These are phyloP conservation scores for Coemansia sp. DNA, from an alignment of 192 early-diverging fungal genomes.

Conservation along the genomic window DNA sequence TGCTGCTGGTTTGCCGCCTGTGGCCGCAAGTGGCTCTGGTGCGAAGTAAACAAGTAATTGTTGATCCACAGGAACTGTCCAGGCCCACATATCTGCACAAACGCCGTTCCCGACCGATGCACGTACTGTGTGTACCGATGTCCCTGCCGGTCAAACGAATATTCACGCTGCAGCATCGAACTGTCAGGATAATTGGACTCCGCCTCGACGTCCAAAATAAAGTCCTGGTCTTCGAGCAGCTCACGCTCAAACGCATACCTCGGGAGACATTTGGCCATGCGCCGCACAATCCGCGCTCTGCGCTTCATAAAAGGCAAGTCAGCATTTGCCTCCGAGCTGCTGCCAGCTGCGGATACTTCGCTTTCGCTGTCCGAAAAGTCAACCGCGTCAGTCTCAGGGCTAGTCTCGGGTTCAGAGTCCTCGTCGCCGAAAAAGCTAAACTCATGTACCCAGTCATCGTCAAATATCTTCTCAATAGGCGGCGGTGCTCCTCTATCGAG, in stretches of 20 bases:
- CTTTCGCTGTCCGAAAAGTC: constrained; percentile 9
- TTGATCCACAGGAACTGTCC: constrained; percentile 87
- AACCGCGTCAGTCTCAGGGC: background rate
- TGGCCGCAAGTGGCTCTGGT: constrained; percentile 29
- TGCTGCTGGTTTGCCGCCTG: constrained; percentile 7
- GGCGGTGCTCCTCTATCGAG: constrained; percentile 67
- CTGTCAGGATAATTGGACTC: constrained; percentile 71
- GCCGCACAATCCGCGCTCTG: constrained; percentile 16
- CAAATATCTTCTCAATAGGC: constrained; percentile 52
- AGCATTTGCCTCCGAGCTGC: background rate
- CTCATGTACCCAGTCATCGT: constrained; percentile 33
- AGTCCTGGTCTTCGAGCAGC: constrained; percentile 77
- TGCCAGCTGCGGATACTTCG: background rate
- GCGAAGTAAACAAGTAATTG: constrained; percentile 69
- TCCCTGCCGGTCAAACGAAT: constrained; percentile 48
- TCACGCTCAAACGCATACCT: constrained; percentile 78
- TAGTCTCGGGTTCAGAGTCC: constrained; percentile 33
- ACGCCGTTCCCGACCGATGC: constrained; percentile 87
- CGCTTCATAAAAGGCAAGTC: background rate
- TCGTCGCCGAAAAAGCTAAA: constrained; percentile 32
- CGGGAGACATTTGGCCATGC: constrained; percentile 43
- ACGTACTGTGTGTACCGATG: constrained; percentile 84
- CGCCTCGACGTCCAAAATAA: constrained; percentile 93
- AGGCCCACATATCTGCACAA: constrained; percentile 84
- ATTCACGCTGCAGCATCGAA: constrained; percentile 66